These are phyloP conservation scores for Aspergillus sp. DNA, from an alignment of 2,329 filamentous ascomycete genomes.

Conservation along the genomic window DNA sequence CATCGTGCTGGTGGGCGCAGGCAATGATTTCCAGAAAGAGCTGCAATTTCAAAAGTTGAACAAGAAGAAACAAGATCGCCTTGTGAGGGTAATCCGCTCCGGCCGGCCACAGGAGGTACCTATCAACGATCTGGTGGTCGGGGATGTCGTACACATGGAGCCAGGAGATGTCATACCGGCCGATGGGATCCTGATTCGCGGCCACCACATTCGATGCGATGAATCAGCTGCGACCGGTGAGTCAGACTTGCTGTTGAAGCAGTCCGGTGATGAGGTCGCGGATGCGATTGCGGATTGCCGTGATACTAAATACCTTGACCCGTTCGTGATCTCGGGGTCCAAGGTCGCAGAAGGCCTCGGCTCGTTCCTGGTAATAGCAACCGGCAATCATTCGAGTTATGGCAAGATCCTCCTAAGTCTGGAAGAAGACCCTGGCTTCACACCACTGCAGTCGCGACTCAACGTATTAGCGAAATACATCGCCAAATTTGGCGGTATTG, in stretches of 20 bases:
- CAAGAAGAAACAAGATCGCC: constrained; percentile 74
- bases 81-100: constrained; percentile 63
- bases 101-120: constrained; percentile 63
- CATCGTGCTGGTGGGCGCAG: constrained; percentile 68
- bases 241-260: constrained; percentile 19
- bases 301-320: constrained; percentile 49
- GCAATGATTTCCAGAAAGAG: constrained; percentile 74
- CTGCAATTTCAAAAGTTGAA: constrained; percentile 59
- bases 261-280: constrained; percentile 5
- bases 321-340: constrained; percentile 74
- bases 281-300: constrained; percentile 40
- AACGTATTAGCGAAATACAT: constrained; percentile 75
- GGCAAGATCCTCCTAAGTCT: constrained; percentile 76
- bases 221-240: constrained; percentile 26
- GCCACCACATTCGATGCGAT: constrained; percentile 47
- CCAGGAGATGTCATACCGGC: constrained; percentile 65
- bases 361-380: constrained; percentile 70
- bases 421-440: constrained; percentile 70
- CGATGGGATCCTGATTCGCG: constrained; percentile 63
- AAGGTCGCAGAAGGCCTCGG: constrained; percentile 73
- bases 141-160: constrained; percentile 34
- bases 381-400: constrained; percentile 71
- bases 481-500: constrained; percentile 64
- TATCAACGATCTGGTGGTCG: constrained; percentile 49
- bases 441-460: constrained; percentile 72